Evolutionary conservation across 306 rosid genomes (phyloP), one percentile per base, ranked within the genome.

Genomic region (Luffa aegyptiaca): DNA sequence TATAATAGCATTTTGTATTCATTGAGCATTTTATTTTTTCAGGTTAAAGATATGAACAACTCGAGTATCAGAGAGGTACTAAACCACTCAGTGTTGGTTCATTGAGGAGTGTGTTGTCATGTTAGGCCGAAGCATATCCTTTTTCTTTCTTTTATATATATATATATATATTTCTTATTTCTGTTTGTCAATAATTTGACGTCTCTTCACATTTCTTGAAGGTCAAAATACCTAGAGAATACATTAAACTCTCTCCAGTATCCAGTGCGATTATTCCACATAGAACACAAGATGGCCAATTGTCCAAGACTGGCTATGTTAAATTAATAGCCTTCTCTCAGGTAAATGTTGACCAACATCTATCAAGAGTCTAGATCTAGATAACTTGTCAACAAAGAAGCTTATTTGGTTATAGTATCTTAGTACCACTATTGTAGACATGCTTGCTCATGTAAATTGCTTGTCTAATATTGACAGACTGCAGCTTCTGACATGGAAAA

Each of bases 401-500:
- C 48, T 70, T 20, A 45, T 44, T 56, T 26, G 57, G 31, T 13
- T 14, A 48, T 48, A 44, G 59, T 46, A 48, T 45, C 10, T 46
- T 5, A 8, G 35, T 51, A 76, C 37, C 68, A 37, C 36, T 76
- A 5, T 10, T 37, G 68, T 56, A 56, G 11, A 10, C 53, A 36
- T 76, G 66, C 13, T 55, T 51, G 37, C 45, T 36, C 0, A 46
- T 75, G 17, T 49, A 39, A 26, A 7, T 81, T 76, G 13, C 10
- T 36, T 64, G 16, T n/a, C 20, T 55, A 21, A 12, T 70, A 35
- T 64, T 58, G 69, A 80, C 88, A 95, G 98, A 88, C 84, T 76
- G 98, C 97, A 44, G 97, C 98, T 69, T 88, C 88, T 79, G 97
- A 92, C 82, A 92, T 95, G 97, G 85, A 83, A 85, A 91, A 83